Conservation (phyloP, 345 rosid genomes). For the Trapa incisa region DNA sequence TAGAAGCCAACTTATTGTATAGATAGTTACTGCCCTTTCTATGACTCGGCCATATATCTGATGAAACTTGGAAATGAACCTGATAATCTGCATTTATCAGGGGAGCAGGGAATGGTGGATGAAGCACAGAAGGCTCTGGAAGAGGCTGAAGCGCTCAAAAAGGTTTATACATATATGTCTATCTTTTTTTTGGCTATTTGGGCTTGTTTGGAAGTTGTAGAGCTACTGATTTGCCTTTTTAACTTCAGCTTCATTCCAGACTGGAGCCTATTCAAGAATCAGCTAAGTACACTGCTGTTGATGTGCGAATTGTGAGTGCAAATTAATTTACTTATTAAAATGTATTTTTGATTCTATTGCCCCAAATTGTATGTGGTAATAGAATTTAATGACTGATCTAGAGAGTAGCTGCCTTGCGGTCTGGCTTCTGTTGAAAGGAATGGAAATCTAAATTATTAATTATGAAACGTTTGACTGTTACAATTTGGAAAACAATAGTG, state of each 20-base stretch:
- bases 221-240: neutral
- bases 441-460: neutral
- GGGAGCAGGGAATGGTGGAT: constrained; percentile 98
- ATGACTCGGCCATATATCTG: neutral
- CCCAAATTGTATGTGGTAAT: neutral
- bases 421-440: neutral
- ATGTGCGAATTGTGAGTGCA: constrained; percentile 88
- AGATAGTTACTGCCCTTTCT: neutral
- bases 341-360: neutral
- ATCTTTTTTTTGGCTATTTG: neutral
- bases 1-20: neutral
- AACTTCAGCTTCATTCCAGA: constrained; percentile 60
- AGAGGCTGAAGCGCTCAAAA: constrained; percentile 98
- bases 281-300: constrained; percentile 83
- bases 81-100: constrained; percentile 18
- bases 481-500: neutral
- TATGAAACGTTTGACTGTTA: neutral
- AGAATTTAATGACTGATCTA: neutral
- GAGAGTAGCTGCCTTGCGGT: neutral
- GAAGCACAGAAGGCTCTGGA: constrained; percentile 97
- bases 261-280: constrained; percentile 71
- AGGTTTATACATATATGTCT: constrained; percentile 29
- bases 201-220: neutral
- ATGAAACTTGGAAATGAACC: too few relatives aligned
- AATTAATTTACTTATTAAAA: neutral